Evolutionary conservation across 2,329 filamentous ascomycete species (phyloP).

Genomic region (Colletotrichum echinochloae): DNA sequence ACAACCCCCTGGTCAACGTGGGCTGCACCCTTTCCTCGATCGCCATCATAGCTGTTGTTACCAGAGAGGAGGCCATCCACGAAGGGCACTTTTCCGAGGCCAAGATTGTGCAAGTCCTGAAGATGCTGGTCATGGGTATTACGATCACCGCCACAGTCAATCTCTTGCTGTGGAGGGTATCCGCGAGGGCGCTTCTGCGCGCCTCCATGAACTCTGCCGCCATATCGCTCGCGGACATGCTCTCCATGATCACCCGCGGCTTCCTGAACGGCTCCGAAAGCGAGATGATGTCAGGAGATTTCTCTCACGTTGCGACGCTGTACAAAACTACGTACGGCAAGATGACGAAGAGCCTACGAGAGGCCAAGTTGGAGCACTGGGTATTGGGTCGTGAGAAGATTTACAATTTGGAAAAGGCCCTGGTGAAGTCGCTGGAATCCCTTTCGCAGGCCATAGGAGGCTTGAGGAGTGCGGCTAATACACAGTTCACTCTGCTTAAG

Average conservation of each 20-base stretch:
- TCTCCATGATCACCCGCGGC: constrained; percentile 83
- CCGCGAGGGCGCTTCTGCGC: constrained; percentile 79
- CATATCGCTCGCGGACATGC: constrained; percentile 81
- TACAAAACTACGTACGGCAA: constrained; percentile 77
- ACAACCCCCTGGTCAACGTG: constrained; percentile 84
- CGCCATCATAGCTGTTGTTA: constrained; percentile 88
- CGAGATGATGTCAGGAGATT: constrained; percentile 76
- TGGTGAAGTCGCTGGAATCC: constrained; percentile 86
- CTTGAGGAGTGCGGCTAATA: constrained; percentile 86
- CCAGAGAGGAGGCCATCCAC: constrained; percentile 90
- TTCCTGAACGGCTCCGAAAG: constrained; percentile 87
- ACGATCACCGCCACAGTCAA: constrained; percentile 79
- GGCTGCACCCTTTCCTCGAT: constrained; percentile 88
- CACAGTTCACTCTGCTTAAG: constrained; percentile 86
- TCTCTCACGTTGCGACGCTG: constrained; percentile 68
- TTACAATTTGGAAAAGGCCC: constrained; percentile 80
- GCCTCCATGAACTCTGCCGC: constrained; percentile 80
- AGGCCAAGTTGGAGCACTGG: constrained; percentile 92
- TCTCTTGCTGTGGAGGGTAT: constrained; percentile 81
- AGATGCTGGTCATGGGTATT: constrained; percentile 86
- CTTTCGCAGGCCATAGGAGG: constrained; percentile 92
- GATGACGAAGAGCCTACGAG: constrained; percentile 81
- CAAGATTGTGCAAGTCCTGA: constrained; percentile 85
- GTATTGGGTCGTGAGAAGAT: constrained; percentile 82
- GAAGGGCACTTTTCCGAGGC: constrained; percentile 82